phyloP scores from a whole-genome alignment of 2,329 filamentous ascomycete genomes.

The Sordariomycetes sp. region DNA sequence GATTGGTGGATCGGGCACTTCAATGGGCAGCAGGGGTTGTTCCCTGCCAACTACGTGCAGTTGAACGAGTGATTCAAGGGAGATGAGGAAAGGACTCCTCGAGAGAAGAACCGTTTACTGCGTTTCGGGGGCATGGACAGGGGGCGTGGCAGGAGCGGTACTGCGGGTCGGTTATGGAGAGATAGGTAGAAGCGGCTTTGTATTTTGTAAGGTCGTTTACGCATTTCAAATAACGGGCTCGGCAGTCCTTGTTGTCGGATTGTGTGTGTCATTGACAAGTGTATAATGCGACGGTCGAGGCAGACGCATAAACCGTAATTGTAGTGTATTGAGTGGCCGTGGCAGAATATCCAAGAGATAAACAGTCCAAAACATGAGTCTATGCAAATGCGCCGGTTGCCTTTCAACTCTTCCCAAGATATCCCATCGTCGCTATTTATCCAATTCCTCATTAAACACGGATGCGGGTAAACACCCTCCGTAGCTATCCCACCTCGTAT shows the following conservation, averaged over 20 bases:
- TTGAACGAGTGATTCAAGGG: conserved; percentile 26
- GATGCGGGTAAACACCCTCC: too few relatives aligned
- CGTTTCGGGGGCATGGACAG: not conserved
- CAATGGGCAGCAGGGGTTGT: conserved; percentile 69
- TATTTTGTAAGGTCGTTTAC: not conserved
- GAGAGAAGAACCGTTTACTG: not conserved
- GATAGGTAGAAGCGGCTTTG: not conserved
- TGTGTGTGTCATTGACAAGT: not conserved
- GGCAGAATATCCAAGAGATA: too few relatives aligned
- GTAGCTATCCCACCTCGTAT: too few relatives aligned
- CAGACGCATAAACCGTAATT: too few relatives aligned
- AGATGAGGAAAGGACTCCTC: not conserved
- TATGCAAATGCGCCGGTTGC: not conserved
- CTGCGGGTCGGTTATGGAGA: not conserved
- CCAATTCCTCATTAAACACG: too few relatives aligned
- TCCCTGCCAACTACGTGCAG: conserved; percentile 65
- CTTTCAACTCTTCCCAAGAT: too few relatives aligned
- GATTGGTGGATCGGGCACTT: conserved; percentile 97
- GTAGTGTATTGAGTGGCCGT: too few relatives aligned
- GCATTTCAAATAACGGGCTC: not conserved
- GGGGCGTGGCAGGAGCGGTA: not conserved
- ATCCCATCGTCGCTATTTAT: not conserved
- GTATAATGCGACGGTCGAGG: too few relatives aligned
- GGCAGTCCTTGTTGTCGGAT: not conserved
- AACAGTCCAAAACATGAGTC: not conserved